These are phyloP conservation scores for Sphaerulina vaccinii DNA, from an alignment of 2,329 filamentous ascomycete genomes.

Conservation along the genomic window DNA sequence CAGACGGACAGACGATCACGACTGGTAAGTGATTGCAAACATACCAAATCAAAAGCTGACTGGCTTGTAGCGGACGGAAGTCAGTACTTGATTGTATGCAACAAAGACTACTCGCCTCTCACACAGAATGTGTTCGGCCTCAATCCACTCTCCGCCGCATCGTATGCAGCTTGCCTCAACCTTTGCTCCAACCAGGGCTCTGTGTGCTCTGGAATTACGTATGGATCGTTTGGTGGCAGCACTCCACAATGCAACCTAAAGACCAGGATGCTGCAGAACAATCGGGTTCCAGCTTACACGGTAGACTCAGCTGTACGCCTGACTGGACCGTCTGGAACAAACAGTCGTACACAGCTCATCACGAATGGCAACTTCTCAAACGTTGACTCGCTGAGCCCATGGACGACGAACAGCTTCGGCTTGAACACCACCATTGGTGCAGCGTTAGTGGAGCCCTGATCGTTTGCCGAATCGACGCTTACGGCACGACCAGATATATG, in stretches of 20 bases:
- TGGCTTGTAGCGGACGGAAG: conserved; percentile 2
- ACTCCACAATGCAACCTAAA: conserved; percentile 7
- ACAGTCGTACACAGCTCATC: neutral
- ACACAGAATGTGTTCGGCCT: conserved; percentile 7
- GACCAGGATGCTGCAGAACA: conserved; percentile 3
- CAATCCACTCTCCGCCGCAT: neutral
- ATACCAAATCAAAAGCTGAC: neutral
- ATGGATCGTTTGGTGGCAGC: neutral
- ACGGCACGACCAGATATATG: neutral
- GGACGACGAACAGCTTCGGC: conserved; percentile 1
- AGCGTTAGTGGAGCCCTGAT: neutral
- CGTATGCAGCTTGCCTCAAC: neutral
- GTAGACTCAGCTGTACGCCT: neutral
- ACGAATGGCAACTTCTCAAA: conserved; percentile 1
- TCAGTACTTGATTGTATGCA: conserved; percentile 8
- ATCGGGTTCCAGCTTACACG: neutral
- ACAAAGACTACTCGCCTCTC: conserved; percentile 6
- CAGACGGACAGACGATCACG: conserved; percentile 1
- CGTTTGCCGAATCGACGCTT: neutral
- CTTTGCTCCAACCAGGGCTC: conserved; percentile 7
- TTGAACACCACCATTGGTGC: neutral
- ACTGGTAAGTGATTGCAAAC: conserved; percentile 1
- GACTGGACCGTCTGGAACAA: neutral
- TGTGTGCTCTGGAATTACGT: conserved; percentile 1
- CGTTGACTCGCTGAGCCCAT: neutral